phyloP scores from a whole-genome alignment of 352 stramenopile species.

The Pilasporangium apinafurcum region DNA sequence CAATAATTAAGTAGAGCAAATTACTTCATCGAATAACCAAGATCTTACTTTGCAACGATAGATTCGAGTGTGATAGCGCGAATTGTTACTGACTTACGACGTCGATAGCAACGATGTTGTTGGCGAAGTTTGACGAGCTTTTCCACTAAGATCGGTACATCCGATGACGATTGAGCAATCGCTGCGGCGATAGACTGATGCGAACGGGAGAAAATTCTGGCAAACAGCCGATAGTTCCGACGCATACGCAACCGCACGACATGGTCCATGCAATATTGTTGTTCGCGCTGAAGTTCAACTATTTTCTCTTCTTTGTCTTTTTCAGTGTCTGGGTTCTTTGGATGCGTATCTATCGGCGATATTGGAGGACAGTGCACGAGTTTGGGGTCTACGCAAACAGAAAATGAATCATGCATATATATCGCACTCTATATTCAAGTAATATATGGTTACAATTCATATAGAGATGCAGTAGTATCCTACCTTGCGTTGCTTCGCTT shows the following conservation, averaged over 20 bases:
- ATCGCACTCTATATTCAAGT: not conserved
- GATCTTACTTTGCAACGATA: not conserved
- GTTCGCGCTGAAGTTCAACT: not conserved
- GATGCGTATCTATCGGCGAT: no score
- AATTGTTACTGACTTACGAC: no score
- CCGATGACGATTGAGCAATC: not conserved
- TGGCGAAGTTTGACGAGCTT: no score
- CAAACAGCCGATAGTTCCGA: not conserved
- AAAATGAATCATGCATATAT: no score
- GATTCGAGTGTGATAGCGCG: not conserved
- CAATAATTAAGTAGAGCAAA: no score
- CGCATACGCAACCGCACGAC: not conserved
- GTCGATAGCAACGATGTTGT: no score
- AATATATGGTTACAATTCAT: not conserved
- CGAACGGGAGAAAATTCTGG: not conserved
- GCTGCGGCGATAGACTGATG: not conserved
- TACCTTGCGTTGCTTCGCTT: not conserved
- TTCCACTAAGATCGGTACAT: not conserved
- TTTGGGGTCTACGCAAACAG: no score
- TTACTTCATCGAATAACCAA: no score
- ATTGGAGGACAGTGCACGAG: no score
- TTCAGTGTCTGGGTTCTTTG: not conserved
- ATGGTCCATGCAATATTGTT: not conserved
- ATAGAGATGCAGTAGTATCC: not conserved
- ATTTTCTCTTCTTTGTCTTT: slow-evolving; percentile 1